Percentiles rank a stretch among this genome's conserved stretches.
phyloP scores from a whole-genome alignment of 2,329 filamentous ascomycete species.

The Aureobasidium mangrovei region DNA sequence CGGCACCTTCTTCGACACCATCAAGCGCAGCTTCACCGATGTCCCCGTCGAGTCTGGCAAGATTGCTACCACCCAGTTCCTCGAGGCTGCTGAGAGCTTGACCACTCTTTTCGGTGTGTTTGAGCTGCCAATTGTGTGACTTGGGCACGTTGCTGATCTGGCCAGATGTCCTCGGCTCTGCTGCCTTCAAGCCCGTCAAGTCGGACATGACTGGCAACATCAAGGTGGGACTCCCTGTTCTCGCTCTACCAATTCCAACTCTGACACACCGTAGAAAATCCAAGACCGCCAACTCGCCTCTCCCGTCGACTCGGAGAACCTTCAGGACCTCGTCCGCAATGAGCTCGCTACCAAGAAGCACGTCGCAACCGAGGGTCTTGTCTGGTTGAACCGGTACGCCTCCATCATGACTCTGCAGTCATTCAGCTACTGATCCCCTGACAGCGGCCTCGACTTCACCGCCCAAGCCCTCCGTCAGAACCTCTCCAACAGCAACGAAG shows the following conservation, averaged over 20 bases:
- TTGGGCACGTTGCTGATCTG: not conserved
- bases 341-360: conserved; percentile 89
- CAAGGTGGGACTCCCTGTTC: conserved; percentile 49
- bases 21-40: conserved; percentile 74
- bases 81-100: conserved; percentile 81
- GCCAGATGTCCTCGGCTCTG: conserved; percentile 51
- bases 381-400: conserved; percentile 79
- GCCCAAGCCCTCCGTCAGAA: conserved; percentile 74
- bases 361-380: conserved; percentile 74
- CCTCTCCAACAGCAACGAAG: conserved; percentile 56
- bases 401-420: conserved; percentile 5
- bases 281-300: conserved; percentile 70
- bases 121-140: not conserved
- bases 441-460: conserved; percentile 88
- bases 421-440: not conserved
- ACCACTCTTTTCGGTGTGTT: conserved; percentile 72
- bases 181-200: conserved; percentile 86
- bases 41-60: conserved; percentile 67
- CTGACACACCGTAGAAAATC: conserved; percentile 59
- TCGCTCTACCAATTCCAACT: not conserved
- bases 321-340: conserved; percentile 77
- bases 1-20: conserved; percentile 75
- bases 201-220: conserved; percentile 85
- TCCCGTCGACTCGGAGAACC: conserved; percentile 67
- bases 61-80: conserved; percentile 76